phyloP scores from a whole-genome alignment of 768 basidiomycete species.

The Boletus subcaerulescens region DNA sequence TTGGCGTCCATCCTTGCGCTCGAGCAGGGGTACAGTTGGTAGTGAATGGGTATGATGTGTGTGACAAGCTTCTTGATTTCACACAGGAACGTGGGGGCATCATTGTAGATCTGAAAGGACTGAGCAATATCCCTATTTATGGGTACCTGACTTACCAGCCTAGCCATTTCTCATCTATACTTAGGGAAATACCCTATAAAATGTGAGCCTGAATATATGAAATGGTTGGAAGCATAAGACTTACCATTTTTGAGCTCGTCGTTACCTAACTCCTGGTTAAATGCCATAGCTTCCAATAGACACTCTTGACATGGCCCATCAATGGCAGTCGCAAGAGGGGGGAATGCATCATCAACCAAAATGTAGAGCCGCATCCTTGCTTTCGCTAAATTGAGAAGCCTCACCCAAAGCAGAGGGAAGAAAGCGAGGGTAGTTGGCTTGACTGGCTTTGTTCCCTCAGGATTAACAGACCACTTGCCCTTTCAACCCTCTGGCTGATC shows the following conservation, averaged over 20 bases:
- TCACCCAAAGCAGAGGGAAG: too few species aligned
- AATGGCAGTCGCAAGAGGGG: neutral
- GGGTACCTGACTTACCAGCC: neutral
- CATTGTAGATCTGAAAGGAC: neutral
- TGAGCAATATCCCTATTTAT: neutral
- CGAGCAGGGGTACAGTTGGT: neutral
- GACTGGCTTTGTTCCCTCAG: too few species aligned
- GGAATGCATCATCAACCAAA: neutral
- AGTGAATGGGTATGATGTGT: neutral
- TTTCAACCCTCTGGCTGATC: too few species aligned
- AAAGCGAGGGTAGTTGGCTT: too few species aligned
- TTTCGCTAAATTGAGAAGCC: too few species aligned
- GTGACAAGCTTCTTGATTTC: neutral
- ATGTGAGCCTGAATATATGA: neutral
- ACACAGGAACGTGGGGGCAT: neutral
- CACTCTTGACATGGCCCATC: neutral
- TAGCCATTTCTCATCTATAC: neutral
- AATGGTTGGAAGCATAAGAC: neutral
- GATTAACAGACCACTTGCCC: too few species aligned
- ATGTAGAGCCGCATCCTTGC: too few species aligned
- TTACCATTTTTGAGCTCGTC: neutral
- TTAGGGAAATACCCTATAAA: neutral
- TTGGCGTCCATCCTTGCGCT: neutral
- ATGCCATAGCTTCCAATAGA: neutral
- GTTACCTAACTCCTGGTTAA: neutral